Base-by-base conservation (phyloP, 2,329 filamentous ascomycete genomes). In the Fusarium sp. region DNA sequence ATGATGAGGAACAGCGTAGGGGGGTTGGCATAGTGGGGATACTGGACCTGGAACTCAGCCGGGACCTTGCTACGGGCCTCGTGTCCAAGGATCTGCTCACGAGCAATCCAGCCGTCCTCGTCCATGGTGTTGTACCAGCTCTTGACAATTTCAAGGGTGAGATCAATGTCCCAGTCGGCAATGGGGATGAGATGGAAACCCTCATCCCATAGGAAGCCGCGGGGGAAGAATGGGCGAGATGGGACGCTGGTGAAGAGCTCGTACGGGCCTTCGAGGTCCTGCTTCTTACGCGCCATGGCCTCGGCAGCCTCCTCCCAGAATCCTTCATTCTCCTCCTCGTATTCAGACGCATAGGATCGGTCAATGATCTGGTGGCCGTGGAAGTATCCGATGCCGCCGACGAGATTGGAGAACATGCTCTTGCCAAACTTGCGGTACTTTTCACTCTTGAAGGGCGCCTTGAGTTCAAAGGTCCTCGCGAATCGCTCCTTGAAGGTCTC, bases 121-220 rank as follows among this genome's bases (percentile, higher is more conserved):
- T 99, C 97, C 90, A 98, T 98, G 20, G 97, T 90, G 74, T 92
- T 95, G 85, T 97, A 97, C 97, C 97, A 99, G 83, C 94, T 98
- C 84, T 93, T 94, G 72, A 98, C 90, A 74, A 99, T 95, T 73
- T 98, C 95, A 33, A 93, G 85, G 4, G 94, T 92, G 61, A 98
- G 88, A 80, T 98, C 95, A 62, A 95, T 91, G 81, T 99, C 97
- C 94, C 95, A 99, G 75, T 99, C 96, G 22, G 95, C 89, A 64
- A 99, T 92, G 2, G 95, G 95, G 57, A 98, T 86, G 39, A 99
- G 87, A 80, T 99, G 97, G 84, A 98, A 99, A 1, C 97, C 97
- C 82, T 99, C 97, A 78, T 99, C 97, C 97, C 97, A 99, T 5
- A 98, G 88, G 82, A 99, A 99, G 1, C 97, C 97, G 71, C 97